Evolutionary conservation across 345 rosid genomes (phyloP).

Genomic region (Salix koriyanagi): DNA sequence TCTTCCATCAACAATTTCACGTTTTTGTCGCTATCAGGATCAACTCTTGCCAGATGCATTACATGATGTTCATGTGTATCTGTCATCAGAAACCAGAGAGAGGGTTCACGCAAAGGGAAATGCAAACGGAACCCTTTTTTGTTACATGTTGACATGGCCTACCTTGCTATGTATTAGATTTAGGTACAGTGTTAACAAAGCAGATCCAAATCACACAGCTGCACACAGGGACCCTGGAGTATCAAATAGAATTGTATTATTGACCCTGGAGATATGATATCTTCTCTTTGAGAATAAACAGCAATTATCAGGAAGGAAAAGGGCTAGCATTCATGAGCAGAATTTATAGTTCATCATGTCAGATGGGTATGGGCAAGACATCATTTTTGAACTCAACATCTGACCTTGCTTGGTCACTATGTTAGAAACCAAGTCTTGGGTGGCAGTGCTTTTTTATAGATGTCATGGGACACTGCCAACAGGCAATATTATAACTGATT

Average conservation of each 20-base stretch:
- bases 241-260: not conserved
- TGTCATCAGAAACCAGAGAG: not conserved
- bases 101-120: constrained; percentile 9
- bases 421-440: too few species aligned
- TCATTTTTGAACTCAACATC: too few species aligned
- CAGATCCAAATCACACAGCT: constrained; percentile 26
- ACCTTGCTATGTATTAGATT: not conserved
- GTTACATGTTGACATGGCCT: not conserved
- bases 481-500: too few species aligned
- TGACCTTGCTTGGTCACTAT: too few species aligned
- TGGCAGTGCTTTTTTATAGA: too few species aligned
- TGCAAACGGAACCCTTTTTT: not conserved
- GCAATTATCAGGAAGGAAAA: not conserved
- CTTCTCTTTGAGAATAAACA: not conserved
- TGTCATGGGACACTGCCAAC: too few species aligned
- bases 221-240: constrained; percentile 40
- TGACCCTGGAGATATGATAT: not conserved
- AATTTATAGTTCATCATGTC: too few species aligned
- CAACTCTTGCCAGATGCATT: not conserved
- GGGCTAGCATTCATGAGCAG: not conserved
- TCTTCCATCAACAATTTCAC: not conserved
- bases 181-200: not conserved
- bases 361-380: too few species aligned
- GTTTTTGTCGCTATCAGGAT: not conserved
- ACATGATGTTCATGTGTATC: not conserved